A percentile compares a stretch with the other conserved stretches of the same genome.
Conservation (phyloP, 371 early-diverging fungal genomes). For the Choanephora cucurbitarum region DNA sequence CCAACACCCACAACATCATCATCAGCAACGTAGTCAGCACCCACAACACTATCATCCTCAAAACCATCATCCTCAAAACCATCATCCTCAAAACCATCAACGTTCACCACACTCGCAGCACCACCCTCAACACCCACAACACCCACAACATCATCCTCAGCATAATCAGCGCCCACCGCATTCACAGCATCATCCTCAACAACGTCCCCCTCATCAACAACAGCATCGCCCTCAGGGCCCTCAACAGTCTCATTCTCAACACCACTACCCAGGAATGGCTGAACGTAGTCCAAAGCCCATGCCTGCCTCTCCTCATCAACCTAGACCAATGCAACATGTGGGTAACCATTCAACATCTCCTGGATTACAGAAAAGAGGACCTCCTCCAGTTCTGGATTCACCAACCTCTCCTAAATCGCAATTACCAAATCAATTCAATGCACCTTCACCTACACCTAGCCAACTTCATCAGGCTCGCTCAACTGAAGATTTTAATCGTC, state of each 20-base stretch:
- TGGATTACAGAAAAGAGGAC: conserved; percentile 7
- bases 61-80: not conserved
- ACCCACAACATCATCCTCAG: conserved; percentile 1
- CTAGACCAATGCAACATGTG: conserved; percentile 5
- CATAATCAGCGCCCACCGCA: conserved; percentile 7
- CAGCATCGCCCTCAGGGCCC: not conserved
- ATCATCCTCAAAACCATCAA: not conserved
- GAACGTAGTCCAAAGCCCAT: conserved; percentile 2
- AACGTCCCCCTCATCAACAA: not conserved
- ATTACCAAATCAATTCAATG: conserved; percentile 15
- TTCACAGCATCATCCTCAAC: not conserved
- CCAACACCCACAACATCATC: conserved; percentile 1
- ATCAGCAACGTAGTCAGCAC: not conserved
- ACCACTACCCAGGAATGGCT: conserved; percentile 1
- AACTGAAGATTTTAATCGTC: conserved; percentile 33
- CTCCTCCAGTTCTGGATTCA: conserved; percentile 7
- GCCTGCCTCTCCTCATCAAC: conserved; percentile 9
- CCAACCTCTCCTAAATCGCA: conserved; percentile 9
- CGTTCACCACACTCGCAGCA: conserved; percentile 5
- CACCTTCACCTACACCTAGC: conserved; percentile 17
- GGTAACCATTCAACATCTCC: conserved; percentile 5
- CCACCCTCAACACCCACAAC: conserved; percentile 12
- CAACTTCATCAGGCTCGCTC: conserved; percentile 2
- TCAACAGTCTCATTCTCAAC: conserved; percentile 1
- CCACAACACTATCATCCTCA: not conserved